Base-by-base conservation (phyloP, 805 yeast genomes). In the Saturnispora dispora region DNA sequence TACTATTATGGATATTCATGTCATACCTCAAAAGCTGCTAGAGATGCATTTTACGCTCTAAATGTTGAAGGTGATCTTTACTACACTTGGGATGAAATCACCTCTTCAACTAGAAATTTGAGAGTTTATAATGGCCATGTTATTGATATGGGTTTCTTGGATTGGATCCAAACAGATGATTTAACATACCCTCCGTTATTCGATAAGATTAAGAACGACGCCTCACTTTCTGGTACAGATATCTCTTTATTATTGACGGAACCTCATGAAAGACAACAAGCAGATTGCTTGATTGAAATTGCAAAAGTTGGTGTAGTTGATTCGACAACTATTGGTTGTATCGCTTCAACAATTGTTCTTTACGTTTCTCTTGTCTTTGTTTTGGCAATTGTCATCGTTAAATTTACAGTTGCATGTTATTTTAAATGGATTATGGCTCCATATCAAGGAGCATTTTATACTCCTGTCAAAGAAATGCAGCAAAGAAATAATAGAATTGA, bases 111-210 rank as follows among this genome's bases (percentile, higher is more conserved):
- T 5, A 76, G 96, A 66, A 85, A 85, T 57, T 74, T 93, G 62
- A 83, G 89, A 30, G 97, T 90, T 3, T 91, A 84, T 68, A 84
- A 89, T 47, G 98, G 99, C 8, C 77, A 79, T 58, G 96, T 93
- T 10, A 73, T 93, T 41, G 97, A 93, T 66, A 73, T 93, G 63
- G 79, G 78, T 60, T 71, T 88, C 51, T 64, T 93, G 40, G 72
- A 82, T 58, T 88, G 96, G 91, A 73, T 93, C 49, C 81, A 78
- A 57, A 67, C 71, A 4, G 79, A 78, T 54, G 88, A 88, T 57
- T 65, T 90, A 6, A 75, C 78, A 4, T 86, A 85, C 62, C 96
- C 98, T 2, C 69, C 69, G 0, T 64, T 84, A 40, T 90, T 90
- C 60, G 82, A 83, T 62, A 74, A 73, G 39, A 70, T 93, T 52